Evolutionary conservation across 805 yeast species (phyloP).

Genomic region (Saturnispora diversa): DNA sequence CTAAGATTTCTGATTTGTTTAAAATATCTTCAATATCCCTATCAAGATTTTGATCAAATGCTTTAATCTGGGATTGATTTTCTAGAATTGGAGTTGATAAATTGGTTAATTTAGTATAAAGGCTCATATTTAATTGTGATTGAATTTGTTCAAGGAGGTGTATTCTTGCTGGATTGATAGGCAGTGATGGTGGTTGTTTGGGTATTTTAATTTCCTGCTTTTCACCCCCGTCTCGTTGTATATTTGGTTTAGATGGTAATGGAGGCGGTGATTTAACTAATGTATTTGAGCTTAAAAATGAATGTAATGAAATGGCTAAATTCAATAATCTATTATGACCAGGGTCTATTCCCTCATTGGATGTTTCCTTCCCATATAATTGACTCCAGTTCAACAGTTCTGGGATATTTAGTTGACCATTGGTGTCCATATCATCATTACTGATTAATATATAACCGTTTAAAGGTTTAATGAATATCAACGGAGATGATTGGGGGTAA

Average conservation of each 20-base stretch:
- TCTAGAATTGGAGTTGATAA: neutral
- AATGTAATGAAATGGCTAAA: slow-evolving; percentile 17
- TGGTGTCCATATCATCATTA: slow-evolving; percentile 58
- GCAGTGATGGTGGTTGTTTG: slow-evolving; percentile 3
- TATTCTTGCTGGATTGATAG: neutral
- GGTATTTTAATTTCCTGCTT: neutral
- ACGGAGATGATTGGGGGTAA: slow-evolving; percentile 64
- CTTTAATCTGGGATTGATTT: neutral
- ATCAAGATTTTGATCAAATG: neutral
- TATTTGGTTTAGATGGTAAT: slow-evolving; percentile 26
- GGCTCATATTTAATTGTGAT: neutral
- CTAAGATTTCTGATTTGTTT: neutral
- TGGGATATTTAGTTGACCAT: slow-evolving; percentile 68
- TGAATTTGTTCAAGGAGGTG: slow-evolving; percentile 2
- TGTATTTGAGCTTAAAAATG: neutral
- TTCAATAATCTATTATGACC: slow-evolving; percentile 24
- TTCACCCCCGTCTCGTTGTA: neutral
- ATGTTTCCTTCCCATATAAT: slow-evolving; percentile 15
- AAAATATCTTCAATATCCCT: slow-evolving; percentile 3
- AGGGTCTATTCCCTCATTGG: slow-evolving; percentile 23
- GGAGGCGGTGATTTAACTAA: slow-evolving; percentile 18
- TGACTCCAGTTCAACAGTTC: slow-evolving; percentile 49
- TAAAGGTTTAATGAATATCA: slow-evolving; percentile 42
- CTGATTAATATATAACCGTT: slow-evolving; percentile 46
- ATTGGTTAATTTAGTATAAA: neutral